Evolutionary conservation across 1,284 basidiomycete species (phyloP).

Genomic region (Earliella scabrosa): DNA sequence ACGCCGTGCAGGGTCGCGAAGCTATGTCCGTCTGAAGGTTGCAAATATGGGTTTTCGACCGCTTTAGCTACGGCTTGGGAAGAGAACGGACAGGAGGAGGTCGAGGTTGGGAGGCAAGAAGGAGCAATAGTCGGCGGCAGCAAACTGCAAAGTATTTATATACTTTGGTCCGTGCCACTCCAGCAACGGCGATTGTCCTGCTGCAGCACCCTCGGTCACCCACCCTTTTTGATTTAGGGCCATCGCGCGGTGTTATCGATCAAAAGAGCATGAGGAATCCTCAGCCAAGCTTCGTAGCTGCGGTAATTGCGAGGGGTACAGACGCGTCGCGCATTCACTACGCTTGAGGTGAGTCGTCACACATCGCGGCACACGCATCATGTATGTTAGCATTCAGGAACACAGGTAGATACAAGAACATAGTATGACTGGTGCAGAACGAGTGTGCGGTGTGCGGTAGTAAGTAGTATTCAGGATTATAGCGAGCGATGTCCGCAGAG

Average conservation of each 20-base stretch:
- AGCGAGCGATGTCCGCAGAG: not conserved
- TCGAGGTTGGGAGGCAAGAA: not conserved
- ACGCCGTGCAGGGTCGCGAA: too few relatives aligned
- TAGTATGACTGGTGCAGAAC: not conserved
- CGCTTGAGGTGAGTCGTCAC: too few relatives aligned
- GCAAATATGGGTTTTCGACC: too few relatives aligned
- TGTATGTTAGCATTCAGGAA: not conserved
- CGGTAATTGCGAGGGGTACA: not conserved
- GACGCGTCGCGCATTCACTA: not conserved
- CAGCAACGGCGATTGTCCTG: not conserved
- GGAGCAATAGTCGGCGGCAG: too few relatives aligned
- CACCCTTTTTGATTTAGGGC: not conserved
- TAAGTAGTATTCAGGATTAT: not conserved
- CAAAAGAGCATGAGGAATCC: not conserved
- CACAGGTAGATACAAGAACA: conserved; percentile 5
- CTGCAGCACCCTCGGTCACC: not conserved
- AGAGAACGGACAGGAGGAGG: not conserved
- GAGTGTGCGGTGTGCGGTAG: conserved; percentile 4
- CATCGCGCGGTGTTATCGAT: not conserved
- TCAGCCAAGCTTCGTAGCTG: not conserved
- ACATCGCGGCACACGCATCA: too few relatives aligned
- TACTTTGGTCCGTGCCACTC: not conserved
- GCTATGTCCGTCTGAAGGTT: not conserved
- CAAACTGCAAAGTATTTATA: too few relatives aligned
- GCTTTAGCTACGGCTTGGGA: too few relatives aligned